A percentile compares a stretch with the other conserved stretches of the same genome.
Evolutionary conservation across 306 rosid genomes (phyloP).

Genomic region (Acacia acuminata): DNA sequence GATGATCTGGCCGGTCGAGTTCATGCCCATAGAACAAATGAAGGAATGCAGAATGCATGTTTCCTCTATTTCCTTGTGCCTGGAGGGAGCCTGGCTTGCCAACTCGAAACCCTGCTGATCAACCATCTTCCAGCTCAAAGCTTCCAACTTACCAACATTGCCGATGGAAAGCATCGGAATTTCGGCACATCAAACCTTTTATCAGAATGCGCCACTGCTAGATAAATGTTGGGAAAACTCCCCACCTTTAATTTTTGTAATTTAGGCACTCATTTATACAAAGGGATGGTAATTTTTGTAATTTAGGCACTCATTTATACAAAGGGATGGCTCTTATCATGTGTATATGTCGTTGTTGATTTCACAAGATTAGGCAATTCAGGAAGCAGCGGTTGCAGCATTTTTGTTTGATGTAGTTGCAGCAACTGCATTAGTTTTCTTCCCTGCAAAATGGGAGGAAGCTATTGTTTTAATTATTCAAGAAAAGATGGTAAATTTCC

Average conservation of each 20-base stretch:
- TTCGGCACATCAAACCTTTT: constrained; percentile 70
- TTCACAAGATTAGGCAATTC: constrained; percentile 20
- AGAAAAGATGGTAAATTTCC: neutral
- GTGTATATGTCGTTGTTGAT: constrained; percentile 15
- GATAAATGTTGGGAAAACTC: constrained; percentile 16
- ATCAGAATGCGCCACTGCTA: constrained; percentile 41
- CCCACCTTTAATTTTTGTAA: constrained; percentile 15
- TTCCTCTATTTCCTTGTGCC: constrained; percentile 72
- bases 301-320: too few species aligned
- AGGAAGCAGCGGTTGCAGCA: constrained; percentile 40
- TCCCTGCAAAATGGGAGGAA: constrained; percentile 11
- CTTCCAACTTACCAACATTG: constrained; percentile 64
- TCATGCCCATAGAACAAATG: constrained; percentile 67
- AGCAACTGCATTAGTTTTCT: constrained; percentile 36
- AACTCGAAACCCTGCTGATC: constrained; percentile 89
- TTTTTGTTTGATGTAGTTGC: constrained; percentile 56
- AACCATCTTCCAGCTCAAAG: constrained; percentile 80
- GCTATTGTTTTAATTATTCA: neutral
- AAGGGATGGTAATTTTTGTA: too few species aligned
- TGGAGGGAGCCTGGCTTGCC: constrained; percentile 86
- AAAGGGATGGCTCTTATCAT: constrained; percentile 15
- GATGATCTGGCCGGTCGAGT: constrained; percentile 86
- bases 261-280: constrained; percentile 1
- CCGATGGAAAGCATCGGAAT: constrained; percentile 89
- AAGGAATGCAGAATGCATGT: constrained; percentile 64